phyloP scores from a whole-genome alignment of 495 filamentous ascomycete genomes.

The Acidiella bohemica region DNA sequence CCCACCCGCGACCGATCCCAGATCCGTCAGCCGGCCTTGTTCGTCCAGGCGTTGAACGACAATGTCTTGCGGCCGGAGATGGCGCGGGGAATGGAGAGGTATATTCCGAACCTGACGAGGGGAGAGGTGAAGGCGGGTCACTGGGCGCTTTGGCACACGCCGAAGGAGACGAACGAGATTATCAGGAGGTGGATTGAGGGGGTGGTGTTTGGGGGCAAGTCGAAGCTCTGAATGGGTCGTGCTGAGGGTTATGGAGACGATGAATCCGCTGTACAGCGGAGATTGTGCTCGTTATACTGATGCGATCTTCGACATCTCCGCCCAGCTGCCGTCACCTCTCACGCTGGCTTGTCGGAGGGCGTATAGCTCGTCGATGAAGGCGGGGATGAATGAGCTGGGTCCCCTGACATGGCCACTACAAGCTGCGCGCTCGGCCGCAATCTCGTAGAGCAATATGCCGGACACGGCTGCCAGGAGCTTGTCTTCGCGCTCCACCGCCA shows the following conservation, averaged over 20 bases:
- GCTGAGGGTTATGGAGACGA: too few relatives aligned
- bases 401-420: conserved; percentile 51
- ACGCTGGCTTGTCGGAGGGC: conserved; percentile 23
- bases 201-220: conserved; percentile 26
- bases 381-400: conserved; percentile 78
- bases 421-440: conserved; percentile 68
- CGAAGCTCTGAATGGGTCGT: conserved; percentile 24
- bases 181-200: conserved; percentile 30
- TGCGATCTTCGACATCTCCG: conserved; percentile 41
- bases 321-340: conserved; percentile 39
- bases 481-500: conserved; percentile 47
- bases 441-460: conserved; percentile 66
- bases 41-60: conserved; percentile 61
- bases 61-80: conserved; percentile 47
- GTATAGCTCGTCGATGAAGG: conserved; percentile 62
- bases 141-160: conserved; percentile 32
- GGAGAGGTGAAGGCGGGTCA: conserved; percentile 28
- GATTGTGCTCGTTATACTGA: conserved; percentile 5
- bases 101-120: conserved; percentile 44
- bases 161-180: conserved; percentile 27
- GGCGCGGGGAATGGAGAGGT: conserved; percentile 51
- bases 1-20: conserved; percentile 7
- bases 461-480: conserved; percentile 56
- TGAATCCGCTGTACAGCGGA: too few relatives aligned
- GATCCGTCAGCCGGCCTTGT: conserved; percentile 56